Base-by-base conservation (phyloP, 1,284 basidiomycete species). In the Takashimella koratensis region DNA sequence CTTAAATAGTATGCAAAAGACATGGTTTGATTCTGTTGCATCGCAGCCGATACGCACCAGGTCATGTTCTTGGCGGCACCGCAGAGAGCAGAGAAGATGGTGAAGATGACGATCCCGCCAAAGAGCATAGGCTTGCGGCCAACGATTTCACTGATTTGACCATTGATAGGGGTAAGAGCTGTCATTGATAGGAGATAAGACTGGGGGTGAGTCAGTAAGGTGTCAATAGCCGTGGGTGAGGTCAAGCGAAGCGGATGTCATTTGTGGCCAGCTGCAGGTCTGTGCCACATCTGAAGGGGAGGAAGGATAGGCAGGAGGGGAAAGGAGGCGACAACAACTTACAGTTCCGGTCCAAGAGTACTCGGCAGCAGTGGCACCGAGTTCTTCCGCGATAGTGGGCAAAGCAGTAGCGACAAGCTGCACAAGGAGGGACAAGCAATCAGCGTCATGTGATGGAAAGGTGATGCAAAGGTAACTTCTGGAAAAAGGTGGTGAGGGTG, bases 91-190 rank as follows among this genome's bases (percentile, higher is more conserved):
- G 66, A 69, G 49, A 63, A 65, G 30, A 73, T 42, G 2, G 63
- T 61, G 53, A 74, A 73, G 16, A 66, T 47, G 41, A 73, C 42
- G 47, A 74, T 73, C 11, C 68, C 66, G 8, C 54, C 61, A 54
- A 71, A 73, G 11, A 74, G 49, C 61, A 73, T 61, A 1, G 68
- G 66, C 58, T 74, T 74, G 20, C 72, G 56, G 4, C 72, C 72
- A 8, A 72, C 51, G 43, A 73, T 71, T 49, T 74, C 72, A 1
- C 65, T 67, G 3, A 73, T 63, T 13, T 70, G 63, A 4, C 72
- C 72, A 49, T 71, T 71, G 40, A 71, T 52, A 0, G 70, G 72
- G 0, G 66, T 66, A 12, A 70, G 62, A 0, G 68, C 50, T 6
- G 67, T 69, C 51, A 60, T 66, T 5, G 65, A 64, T 1, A 73